Conservation (phyloP, 805 yeast genomes). For the Candida railenensis region DNA sequence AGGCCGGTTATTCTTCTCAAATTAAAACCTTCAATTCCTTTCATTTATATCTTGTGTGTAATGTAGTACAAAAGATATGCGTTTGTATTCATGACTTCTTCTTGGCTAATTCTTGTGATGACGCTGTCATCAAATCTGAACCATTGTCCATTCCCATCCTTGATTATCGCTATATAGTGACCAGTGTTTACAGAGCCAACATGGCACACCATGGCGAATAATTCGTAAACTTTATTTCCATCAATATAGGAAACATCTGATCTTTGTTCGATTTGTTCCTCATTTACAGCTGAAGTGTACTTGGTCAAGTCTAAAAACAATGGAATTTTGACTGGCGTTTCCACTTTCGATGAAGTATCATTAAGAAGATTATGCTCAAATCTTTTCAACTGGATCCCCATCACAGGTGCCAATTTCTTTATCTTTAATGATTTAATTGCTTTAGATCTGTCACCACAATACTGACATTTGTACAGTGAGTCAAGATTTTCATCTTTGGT, state of each 20-base stretch:
- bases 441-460: conserved; percentile 59
- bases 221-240: conserved; percentile 58
- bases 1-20: not conserved
- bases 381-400: conserved; percentile 82
- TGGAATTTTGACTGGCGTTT: conserved; percentile 72
- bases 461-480: conserved; percentile 65
- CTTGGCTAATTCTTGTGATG: conserved; percentile 62
- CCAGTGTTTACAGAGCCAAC: conserved; percentile 95
- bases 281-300: conserved; percentile 37
- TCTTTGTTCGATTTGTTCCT: conserved; percentile 8
- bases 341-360: conserved; percentile 65
- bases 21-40: not conserved
- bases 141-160: conserved; percentile 78
- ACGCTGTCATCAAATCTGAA: conserved; percentile 87
- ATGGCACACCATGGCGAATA: conserved; percentile 85
- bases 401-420: conserved; percentile 68
- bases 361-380: conserved; percentile 57
- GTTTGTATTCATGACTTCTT: conserved; percentile 64
- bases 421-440: conserved; percentile 72
- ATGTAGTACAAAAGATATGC: conserved; percentile 82
- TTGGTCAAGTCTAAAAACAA: conserved; percentile 67
- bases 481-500: conserved; percentile 78
- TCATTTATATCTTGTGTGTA: conserved; percentile 37
- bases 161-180: conserved; percentile 82
- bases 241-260: conserved; percentile 16